Evolutionary conservation across 2,329 filamentous ascomycete genomes (phyloP).

Genomic region (Trichoderma cornu-damae): DNA sequence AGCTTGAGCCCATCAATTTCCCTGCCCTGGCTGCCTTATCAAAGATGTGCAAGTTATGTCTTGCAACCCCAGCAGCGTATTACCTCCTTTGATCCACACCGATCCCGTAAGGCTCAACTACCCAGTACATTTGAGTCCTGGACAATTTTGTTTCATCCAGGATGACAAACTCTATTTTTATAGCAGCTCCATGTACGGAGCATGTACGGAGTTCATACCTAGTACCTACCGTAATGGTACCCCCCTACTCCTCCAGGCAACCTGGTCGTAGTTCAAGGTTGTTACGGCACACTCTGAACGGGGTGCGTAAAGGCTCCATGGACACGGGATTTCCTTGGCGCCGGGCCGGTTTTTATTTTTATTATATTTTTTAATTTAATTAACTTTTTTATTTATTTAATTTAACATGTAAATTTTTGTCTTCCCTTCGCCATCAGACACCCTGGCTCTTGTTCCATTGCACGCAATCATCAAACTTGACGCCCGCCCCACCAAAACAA

Average conservation of each 20-base stretch:
- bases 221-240: neutral
- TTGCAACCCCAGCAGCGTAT: constrained; percentile 6
- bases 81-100: constrained; percentile 5
- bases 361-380: neutral
- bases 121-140: neutral
- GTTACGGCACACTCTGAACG: neutral
- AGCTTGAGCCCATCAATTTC: constrained; percentile 17
- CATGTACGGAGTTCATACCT: no score
- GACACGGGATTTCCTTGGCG: neutral
- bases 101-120: constrained; percentile 1
- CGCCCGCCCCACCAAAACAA: constrained; percentile 84
- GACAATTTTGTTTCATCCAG: constrained; percentile 11
- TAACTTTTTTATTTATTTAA: neutral
- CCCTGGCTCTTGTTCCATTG: constrained; percentile 66
- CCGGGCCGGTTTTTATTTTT: neutral
- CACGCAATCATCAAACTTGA: constrained; percentile 84
- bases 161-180: constrained; percentile 4
- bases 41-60: constrained; percentile 12
- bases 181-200: neutral
- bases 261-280: no score
- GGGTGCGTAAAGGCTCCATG: neutral
- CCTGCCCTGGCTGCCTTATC: constrained; percentile 8
- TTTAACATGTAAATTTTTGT: no score
- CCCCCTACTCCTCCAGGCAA: no score
- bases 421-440: neutral